Evolutionary conservation across 768 basidiomycete species (phyloP), one percentile per base, ranked within the genome.

Genomic region (Naganishia vaughanmartiniae): DNA sequence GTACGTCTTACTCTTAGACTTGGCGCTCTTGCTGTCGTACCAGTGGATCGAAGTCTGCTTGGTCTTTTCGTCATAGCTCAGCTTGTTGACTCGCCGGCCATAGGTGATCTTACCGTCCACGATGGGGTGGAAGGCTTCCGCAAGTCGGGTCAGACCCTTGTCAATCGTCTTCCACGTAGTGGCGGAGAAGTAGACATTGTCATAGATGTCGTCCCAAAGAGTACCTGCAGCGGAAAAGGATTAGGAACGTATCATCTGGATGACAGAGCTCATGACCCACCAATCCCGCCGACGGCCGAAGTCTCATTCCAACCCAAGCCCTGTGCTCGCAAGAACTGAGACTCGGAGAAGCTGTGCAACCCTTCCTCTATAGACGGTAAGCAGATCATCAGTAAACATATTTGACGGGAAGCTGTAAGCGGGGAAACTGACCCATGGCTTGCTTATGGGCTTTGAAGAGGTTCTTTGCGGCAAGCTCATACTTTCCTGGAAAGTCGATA

Each of bases 361-460:
- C 72, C 72, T 21, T 70, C 72, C 65, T 70, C 72, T 73, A 51
- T 11, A 26, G 12, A 12, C 4, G 9, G 11, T 3, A 7, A 1
- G 6, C 1, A 54, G 30, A n/a, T 4, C 33, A 36, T 72, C n/a
- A 55, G 56, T 51, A 24, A 30, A 42, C 34, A 39, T 63, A 53
- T 24, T 45, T 1, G n/a, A 48, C 17, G 33, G 30, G 2, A 31
- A 66, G 21, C 19, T 34, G 14, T 9, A 51, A 33, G 42, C 1
- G 14, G 7, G 26, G n/a, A 21, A 24, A 67, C 72, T 67, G 3
- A 73, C 72, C 74, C 28, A 75, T 73, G 17, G 73, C 72, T 42
- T 71, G 66, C 67, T 75, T 75, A 70, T 75, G 74, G 10, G 74
- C 74, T 36, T 75, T 73, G 72, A 73, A 73, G 31, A 73, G 54